Percentiles rank a stretch among this genome's conserved stretches.
These are phyloP conservation scores for Thuja plicata DNA, from an alignment of 83 land plant genomes.

Conservation along the genomic window DNA sequence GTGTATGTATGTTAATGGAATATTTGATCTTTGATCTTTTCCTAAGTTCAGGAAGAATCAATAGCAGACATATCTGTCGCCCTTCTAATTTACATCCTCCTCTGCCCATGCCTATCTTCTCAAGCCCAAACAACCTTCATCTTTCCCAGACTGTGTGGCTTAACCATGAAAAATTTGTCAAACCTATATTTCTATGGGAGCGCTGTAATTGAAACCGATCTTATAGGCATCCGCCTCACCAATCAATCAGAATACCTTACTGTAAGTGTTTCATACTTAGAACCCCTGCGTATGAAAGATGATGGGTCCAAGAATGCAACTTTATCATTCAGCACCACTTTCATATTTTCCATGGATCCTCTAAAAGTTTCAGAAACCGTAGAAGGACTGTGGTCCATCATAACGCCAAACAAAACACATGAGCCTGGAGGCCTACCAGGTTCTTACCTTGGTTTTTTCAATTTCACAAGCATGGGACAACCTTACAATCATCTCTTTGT, in stretches of 20 bases:
- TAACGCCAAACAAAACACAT: background rate
- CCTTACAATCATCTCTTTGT: too few species aligned
- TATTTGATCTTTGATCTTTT: too few species aligned
- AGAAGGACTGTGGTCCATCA: constrained; percentile 26
- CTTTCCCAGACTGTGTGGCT: background rate
- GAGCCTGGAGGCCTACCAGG: constrained; percentile 6
- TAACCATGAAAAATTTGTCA: too few species aligned
- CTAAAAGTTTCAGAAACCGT: constrained; percentile 17
- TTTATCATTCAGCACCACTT: too few species aligned
- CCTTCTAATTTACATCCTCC: too few species aligned
- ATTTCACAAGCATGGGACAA: background rate
- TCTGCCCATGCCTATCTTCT: too few species aligned
- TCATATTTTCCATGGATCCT: constrained; percentile 12
- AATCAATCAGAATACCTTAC: background rate
- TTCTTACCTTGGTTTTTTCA: constrained; percentile 11
- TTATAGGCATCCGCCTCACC: background rate
- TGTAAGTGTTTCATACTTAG: constrained; percentile 27
- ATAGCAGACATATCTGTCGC: too few species aligned
- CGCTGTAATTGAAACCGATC: too few species aligned
- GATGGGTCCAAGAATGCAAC: background rate
- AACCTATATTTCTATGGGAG: too few species aligned
- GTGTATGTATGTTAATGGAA: too few species aligned
- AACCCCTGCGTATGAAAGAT: constrained; percentile 22
- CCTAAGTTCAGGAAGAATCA: too few species aligned
- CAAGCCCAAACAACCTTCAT: background rate